Evolutionary conservation across 139 green algal genomes (phyloP).

Genomic region (Diplosphaera chodatii): DNA sequence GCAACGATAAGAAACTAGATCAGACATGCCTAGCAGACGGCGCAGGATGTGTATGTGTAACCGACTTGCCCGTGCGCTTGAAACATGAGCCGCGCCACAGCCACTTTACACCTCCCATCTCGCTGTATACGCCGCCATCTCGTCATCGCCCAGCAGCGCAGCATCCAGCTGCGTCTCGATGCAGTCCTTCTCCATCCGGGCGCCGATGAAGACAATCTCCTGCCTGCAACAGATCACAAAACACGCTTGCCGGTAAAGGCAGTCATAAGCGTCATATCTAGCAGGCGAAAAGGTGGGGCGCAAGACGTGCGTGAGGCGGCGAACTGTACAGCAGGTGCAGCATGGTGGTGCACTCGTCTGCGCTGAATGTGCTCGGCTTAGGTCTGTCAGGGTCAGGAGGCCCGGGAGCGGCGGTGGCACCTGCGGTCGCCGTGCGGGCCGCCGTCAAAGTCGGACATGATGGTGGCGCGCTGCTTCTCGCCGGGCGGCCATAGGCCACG

Average conservation of each 20-base stretch:
- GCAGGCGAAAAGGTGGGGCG: no score
- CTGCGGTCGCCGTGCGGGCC: constrained; percentile 63
- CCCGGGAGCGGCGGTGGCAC: not conserved
- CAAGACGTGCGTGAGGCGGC: no score
- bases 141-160: constrained; percentile 71
- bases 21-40: no score
- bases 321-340: not conserved
- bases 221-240: constrained; percentile 28
- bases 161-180: constrained; percentile 75
- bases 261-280: no score
- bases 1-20: no score
- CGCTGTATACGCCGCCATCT: constrained; percentile 61
- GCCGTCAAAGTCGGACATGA: constrained; percentile 68
- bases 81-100: no score
- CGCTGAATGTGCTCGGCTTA: no score
- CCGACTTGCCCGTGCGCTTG: no score
- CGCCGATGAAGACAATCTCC: constrained; percentile 94
- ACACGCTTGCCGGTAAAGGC: no score
- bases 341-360: not conserved
- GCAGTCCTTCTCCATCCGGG: constrained; percentile 69
- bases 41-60: no score
- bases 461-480: constrained; percentile 43
- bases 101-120: constrained; percentile 24
- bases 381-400: not conserved
- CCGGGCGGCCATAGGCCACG: constrained; percentile 73